Percentiles rank a stretch among this genome's conserved stretches.
Conservation (phyloP, 805 yeast genomes). For the Wickerhamiella musiphila region DNA sequence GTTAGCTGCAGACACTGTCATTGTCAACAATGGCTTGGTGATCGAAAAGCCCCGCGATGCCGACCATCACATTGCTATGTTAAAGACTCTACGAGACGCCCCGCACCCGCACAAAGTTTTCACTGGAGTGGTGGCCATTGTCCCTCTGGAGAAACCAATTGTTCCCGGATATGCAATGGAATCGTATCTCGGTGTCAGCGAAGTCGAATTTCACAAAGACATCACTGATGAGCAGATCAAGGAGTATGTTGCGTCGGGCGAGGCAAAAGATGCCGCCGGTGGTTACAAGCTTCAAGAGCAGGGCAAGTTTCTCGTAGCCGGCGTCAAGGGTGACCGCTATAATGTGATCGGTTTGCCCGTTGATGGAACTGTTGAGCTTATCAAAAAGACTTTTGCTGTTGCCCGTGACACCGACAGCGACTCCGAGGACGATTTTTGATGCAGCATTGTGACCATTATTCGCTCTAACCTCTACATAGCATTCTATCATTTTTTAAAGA, state of each 20-base stretch:
- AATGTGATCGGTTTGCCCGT: constrained; percentile 84
- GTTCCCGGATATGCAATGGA: constrained; percentile 26
- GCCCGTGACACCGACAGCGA: constrained; percentile 16
- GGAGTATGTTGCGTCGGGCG: constrained; percentile 49
- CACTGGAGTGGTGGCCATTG: constrained; percentile 37
- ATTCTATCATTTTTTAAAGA: no score
- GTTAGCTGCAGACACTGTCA: constrained; percentile 62
- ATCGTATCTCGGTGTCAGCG: constrained; percentile 28
- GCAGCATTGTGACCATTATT: neutral
- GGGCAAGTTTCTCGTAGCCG: constrained; percentile 37
- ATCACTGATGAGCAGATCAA: constrained; percentile 39
- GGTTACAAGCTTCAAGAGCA: constrained; percentile 73
- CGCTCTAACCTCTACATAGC: neutral
- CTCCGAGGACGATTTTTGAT: neutral
- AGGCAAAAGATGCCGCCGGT: constrained; percentile 76
- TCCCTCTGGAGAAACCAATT: constrained; percentile 26
- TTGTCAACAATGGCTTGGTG: constrained; percentile 40
- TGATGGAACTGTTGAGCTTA: constrained; percentile 32
- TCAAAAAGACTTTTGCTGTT: constrained; percentile 20
- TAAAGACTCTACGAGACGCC: constrained; percentile 31
- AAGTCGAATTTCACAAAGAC: constrained; percentile 21
- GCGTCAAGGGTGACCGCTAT: constrained; percentile 61
- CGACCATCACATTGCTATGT: constrained; percentile 32
- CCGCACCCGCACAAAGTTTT: constrained; percentile 30
- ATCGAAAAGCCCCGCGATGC: constrained; percentile 65